phyloP scores from a whole-genome alignment of 805 yeast species.

The Trichomonascus vanleenenianus region DNA sequence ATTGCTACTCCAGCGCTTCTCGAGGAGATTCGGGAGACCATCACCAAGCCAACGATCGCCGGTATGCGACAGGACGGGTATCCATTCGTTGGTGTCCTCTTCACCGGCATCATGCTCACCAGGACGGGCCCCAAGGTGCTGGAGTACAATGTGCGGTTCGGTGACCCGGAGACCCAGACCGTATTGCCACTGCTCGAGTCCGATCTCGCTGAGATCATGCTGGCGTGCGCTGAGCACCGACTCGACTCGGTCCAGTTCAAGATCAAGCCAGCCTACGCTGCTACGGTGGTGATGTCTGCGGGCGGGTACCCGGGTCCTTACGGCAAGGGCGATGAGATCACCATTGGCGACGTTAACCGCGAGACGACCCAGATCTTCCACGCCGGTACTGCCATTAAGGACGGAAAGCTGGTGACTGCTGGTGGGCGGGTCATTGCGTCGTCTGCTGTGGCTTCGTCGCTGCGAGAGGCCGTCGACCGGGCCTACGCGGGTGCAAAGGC shows the following conservation, averaged over 20 bases:
- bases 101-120: slow-evolving; percentile 91
- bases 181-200: slow-evolving; percentile 84
- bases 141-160: slow-evolving; percentile 96
- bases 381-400: slow-evolving; percentile 74
- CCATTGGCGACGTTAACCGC: slow-evolving; percentile 40
- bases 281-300: slow-evolving; percentile 94
- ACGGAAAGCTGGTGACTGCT: slow-evolving; percentile 63
- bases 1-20: slow-evolving; percentile 73
- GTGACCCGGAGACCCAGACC: slow-evolving; percentile 98
- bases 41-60: slow-evolving; percentile 84
- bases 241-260: slow-evolving; percentile 68
- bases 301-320: slow-evolving; percentile 94
- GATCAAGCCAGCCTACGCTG: slow-evolving; percentile 52
- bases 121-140: slow-evolving; percentile 87
- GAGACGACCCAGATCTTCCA: slow-evolving; percentile 75
- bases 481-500: slow-evolving; percentile 82
- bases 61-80: slow-evolving; percentile 94
- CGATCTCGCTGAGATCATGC: slow-evolving; percentile 87
- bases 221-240: slow-evolving; percentile 92
- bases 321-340: slow-evolving; percentile 77
- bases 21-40: slow-evolving; percentile 58
- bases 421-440: slow-evolving; percentile 98
- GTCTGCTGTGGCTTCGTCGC: slow-evolving; percentile 70
- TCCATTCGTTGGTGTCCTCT: slow-evolving; percentile 93
- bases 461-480: slow-evolving; percentile 72